These are phyloP conservation scores for Thermoascus crustaceus DNA, from an alignment of 2,329 filamentous ascomycete genomes.

Conservation along the genomic window DNA sequence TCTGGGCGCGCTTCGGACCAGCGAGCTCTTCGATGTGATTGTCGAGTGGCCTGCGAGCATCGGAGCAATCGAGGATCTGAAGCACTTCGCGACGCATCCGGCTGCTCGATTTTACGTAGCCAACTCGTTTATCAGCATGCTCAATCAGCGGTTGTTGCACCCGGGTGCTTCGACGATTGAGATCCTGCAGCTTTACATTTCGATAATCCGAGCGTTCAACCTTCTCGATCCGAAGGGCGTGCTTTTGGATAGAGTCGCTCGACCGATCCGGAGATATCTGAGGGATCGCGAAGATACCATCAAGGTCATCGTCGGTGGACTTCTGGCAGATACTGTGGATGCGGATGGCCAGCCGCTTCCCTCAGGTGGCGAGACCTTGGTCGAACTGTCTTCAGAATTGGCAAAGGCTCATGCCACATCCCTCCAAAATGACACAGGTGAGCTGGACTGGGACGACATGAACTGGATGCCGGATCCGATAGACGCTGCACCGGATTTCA, in stretches of 20 bases:
- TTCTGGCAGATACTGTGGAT: constrained; percentile 48
- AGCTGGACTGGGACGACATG: constrained; percentile 86
- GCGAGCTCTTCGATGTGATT: constrained; percentile 54
- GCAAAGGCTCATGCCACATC: constrained; percentile 33
- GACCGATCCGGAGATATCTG: constrained; percentile 55
- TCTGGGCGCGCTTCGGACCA: constrained; percentile 48
- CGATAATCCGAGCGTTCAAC: constrained; percentile 56
- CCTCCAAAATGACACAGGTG: constrained; percentile 46
- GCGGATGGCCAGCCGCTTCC: constrained; percentile 21
- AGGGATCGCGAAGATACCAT: constrained; percentile 58
- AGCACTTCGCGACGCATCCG: constrained; percentile 46
- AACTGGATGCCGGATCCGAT: constrained; percentile 87
- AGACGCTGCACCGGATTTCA: constrained; percentile 88
- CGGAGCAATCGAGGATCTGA: constrained; percentile 54
- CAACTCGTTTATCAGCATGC: constrained; percentile 44
- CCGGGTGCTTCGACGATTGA: constrained; percentile 58
- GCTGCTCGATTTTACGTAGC: constrained; percentile 49
- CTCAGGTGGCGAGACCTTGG: constrained; percentile 35
- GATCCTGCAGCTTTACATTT: constrained; percentile 61
- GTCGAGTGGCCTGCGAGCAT: constrained; percentile 52
- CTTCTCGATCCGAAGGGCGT: constrained; percentile 58
- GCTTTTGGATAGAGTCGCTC: constrained; percentile 57
- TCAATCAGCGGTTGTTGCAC: constrained; percentile 50
- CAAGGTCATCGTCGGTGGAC: constrained; percentile 55
- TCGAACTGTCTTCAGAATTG: constrained; percentile 49